These are phyloP conservation scores for Podaxis mareebaensis DNA, from an alignment of 768 basidiomycete genomes.

Conservation along the genomic window DNA sequence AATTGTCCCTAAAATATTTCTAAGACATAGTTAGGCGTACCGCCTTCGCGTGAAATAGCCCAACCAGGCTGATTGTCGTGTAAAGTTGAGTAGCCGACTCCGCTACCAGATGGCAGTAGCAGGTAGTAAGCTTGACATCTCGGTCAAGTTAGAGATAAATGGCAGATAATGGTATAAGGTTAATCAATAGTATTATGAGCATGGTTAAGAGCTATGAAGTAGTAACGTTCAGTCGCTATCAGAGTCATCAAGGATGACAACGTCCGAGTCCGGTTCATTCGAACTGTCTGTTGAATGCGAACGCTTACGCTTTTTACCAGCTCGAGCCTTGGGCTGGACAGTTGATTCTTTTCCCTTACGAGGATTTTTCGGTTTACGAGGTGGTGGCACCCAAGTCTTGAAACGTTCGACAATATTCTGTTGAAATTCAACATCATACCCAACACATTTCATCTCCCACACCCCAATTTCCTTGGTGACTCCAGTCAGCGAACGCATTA, in stretches of 20 bases:
- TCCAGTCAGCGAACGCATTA: not conserved
- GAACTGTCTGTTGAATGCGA: not conserved
- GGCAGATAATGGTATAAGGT: not conserved
- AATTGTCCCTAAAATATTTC: no score
- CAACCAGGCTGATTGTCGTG: not conserved
- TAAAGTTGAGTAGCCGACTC: not conserved
- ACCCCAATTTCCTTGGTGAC: constrained; percentile 5
- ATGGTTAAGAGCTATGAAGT: not conserved
- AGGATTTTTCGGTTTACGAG: not conserved
- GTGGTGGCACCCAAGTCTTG: not conserved
- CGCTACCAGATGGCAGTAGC: not conserved
- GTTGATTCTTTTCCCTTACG: not conserved
- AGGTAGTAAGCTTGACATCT: no score
- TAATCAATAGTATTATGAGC: not conserved
- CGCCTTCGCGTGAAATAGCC: no score
- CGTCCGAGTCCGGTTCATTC: not conserved
- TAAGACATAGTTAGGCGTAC: no score
- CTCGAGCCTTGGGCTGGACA: not conserved
- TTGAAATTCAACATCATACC: not conserved
- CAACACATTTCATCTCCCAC: constrained; percentile 7
- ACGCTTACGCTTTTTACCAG: not conserved
- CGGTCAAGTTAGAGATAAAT: not conserved
- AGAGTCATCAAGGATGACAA: not conserved
- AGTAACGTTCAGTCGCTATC: not conserved
- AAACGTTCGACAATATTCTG: not conserved